Evolutionary conservation across 495 filamentous ascomycete genomes (phyloP), one percentile per base, ranked within the genome.

Genomic region (Mytilinidion resinicola): DNA sequence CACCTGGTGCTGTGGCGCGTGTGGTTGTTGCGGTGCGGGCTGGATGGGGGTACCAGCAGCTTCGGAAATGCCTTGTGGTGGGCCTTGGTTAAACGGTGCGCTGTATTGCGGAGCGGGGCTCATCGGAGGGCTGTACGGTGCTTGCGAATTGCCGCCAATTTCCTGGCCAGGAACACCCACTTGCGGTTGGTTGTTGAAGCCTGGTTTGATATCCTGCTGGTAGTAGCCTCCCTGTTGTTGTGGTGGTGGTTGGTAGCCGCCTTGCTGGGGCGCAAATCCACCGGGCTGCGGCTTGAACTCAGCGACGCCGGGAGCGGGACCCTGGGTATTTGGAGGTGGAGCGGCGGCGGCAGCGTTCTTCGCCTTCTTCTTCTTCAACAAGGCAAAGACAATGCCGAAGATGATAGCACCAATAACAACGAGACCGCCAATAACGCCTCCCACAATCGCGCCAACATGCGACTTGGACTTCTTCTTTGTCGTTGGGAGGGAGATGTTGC

Each of bases 371-470:
- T 61, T 60, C 44, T 59, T 59, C 50, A 62, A 39, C 17, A 61
- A 38, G 20, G 62, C 34, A 56, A 59, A 62, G 43, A 66, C 37
- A 38, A 55, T 43, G 37, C n/a, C 47, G 14, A 53, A 42, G 41
- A 51, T 41, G 33, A 66, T 49, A 38, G 60, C 60, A 25, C 52
- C 60, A 25, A 66, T 17, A 11, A 55, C 60, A 36, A 57, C 56
- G 39, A 62, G 14, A 34, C 59, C 63, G 20, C 63, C 63, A 7
- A 66, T 47, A 3, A 59, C 60, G 44, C 59, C 63, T 9, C 63
- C 63, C 21, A 58, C 59, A 42, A 66, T 66, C 12, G 63, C 55
- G 20, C 55, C 59, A 17, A 62, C 39, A 53, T 60, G 34, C 12
- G 51, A 30, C 14, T 41, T 60, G 33, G 51, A 51, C 33, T 62